A percentile compares a stretch with the other conserved stretches of the same genome.
Evolutionary conservation across 352 stramenopile species (phyloP).

Genomic region (Pythium monospermum): DNA sequence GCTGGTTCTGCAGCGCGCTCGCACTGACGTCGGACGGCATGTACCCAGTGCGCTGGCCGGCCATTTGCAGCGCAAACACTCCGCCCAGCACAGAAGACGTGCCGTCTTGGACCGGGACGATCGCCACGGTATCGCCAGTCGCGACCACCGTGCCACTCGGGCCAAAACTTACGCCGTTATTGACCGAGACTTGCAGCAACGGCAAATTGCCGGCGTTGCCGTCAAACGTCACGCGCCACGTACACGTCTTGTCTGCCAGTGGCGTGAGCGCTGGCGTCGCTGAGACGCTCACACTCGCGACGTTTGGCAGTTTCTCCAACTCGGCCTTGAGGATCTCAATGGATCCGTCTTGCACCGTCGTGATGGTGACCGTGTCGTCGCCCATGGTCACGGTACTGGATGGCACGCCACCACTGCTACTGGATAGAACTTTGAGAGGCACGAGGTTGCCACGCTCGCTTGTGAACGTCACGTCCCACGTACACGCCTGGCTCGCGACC

Average conservation of each 20-base stretch:
- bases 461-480: conserved; percentile 89
- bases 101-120: conserved; percentile 31
- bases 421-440: conserved; percentile 58
- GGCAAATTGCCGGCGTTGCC: conserved; percentile 87
- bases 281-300: conserved; percentile 88
- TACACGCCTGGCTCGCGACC: conserved; percentile 66
- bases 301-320: conserved; percentile 87
- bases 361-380: conserved; percentile 82
- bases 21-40: conserved; percentile 87
- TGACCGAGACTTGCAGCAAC: conserved; percentile 46
- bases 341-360: conserved; percentile 64
- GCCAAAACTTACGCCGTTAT: conserved; percentile 33
- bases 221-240: conserved; percentile 92
- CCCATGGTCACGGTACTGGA: conserved; percentile 42
- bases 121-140: conserved; percentile 46
- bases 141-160: conserved; percentile 23
- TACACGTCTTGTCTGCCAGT: conserved; percentile 69
- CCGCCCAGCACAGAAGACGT: conserved; percentile 56
- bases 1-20: conserved; percentile 81
- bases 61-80: conserved; percentile 87
- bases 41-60: conserved; percentile 87
- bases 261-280: conserved; percentile 28
- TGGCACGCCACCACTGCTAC: conserved; percentile 24
- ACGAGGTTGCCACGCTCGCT: conserved; percentile 85
- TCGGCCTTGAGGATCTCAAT: conserved; percentile 94